Base-by-base conservation (phyloP, 140 eudicot species). In the Ambrosia hybrid region DNA sequence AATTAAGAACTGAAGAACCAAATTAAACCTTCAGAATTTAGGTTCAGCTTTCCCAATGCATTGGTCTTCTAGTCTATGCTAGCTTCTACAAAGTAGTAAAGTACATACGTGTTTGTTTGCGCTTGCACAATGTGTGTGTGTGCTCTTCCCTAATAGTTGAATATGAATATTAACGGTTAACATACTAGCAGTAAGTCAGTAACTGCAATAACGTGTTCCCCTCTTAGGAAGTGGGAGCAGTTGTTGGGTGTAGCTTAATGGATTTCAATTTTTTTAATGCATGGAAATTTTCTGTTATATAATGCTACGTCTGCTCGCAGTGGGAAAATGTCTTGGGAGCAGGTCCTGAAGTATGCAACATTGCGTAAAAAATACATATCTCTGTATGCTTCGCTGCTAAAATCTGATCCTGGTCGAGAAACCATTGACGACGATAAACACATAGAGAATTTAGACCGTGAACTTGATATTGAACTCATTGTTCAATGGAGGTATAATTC, bases 271-370 rank as follows among this genome's bases (percentile, higher is more conserved):
- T 13, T 39, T 56, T 48, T 60, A 13, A 45, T 49, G 48, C 9
- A 39, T 57, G 71, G 49, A 67, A 41, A 9, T 55, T 57, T 57
- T 41, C 17, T 52, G 3, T 74, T 65, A 5, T 73, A 53, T 73
- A 75, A 81, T 39, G 56, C 66, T 57, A 57, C 76, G 57, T 39
- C 3, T 73, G 77, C 71, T 78, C 70, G 87, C 91, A 95, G 99
- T 73, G 99, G 99, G 73, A 95, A 67, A 65, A 52, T 86, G 87
- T 86, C 97, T 6, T 95, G 99, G 99, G 97, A 95, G 78, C 96
- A 91, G 78, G 92, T 95, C 73, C 74, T 95, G 86, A 85, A 85
- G 68, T 95, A 88, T 83, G 90, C 99, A 65, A 85, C 83, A 39
- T 82, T 95, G 72, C 97, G 99, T 26, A 95, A 95, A 83, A 88